Conservation (phyloP, 1,284 basidiomycete species). For the Sparassis latifolia region DNA sequence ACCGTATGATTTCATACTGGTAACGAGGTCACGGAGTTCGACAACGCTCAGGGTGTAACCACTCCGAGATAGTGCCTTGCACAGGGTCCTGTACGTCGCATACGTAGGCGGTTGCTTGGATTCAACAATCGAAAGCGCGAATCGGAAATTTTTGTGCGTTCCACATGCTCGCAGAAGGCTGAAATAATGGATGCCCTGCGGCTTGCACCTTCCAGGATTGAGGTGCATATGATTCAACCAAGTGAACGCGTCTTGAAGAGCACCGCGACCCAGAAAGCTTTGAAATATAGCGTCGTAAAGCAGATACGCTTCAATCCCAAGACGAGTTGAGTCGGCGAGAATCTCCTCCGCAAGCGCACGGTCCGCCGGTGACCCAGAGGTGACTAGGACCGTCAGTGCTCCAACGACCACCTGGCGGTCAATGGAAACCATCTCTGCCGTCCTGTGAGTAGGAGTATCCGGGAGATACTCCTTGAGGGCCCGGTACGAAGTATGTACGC, state of each 20-base stretch:
- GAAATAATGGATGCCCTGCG: conserved; percentile 42
- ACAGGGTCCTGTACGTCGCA: conserved; percentile 10
- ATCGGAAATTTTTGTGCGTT: background rate
- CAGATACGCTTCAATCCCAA: conserved; percentile 35
- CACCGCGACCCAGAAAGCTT: conserved; percentile 3
- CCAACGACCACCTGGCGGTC: conserved; percentile 1
- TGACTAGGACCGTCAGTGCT: conserved; percentile 36
- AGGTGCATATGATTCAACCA: conserved; percentile 46
- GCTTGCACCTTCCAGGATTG: conserved; percentile 37
- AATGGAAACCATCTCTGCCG: background rate
- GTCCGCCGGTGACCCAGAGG: conserved; percentile 42
- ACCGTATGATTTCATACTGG: conserved; percentile 9
- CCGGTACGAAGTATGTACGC: background rate
- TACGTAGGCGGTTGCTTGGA: conserved; percentile 8
- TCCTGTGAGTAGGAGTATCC: background rate
- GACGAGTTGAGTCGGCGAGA: conserved; percentile 39
- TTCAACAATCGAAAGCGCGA: conserved; percentile 4
- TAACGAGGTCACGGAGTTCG: conserved; percentile 2
- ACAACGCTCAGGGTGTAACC: background rate
- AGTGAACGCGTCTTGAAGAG: conserved; percentile 13
- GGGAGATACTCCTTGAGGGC: background rate
- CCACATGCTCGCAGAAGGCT: conserved; percentile 38
- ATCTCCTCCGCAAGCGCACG: conserved; percentile 43
- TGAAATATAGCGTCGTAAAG: conserved; percentile 29
- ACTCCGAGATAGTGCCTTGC: conserved; percentile 9